Conservation (phyloP, 179 eudicot genomes). For the Spergularia azorica region DNA sequence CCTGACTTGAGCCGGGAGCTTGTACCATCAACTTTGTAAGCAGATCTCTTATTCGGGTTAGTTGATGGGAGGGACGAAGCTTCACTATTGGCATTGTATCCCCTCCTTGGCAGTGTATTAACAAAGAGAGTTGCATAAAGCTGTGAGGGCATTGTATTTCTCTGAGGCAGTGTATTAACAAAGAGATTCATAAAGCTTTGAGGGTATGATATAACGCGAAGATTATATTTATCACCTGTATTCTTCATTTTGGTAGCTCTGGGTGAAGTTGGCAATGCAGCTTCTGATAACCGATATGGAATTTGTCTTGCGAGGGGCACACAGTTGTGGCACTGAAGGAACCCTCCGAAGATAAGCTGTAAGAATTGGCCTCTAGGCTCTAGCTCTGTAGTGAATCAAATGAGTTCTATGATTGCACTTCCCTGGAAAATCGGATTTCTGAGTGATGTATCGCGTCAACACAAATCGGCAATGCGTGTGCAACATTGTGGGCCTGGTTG, state of each 20-base stretch:
- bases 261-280: slow-evolving; percentile 18
- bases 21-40: slow-evolving; percentile 17
- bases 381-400: neutral
- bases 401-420: neutral
- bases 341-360: neutral
- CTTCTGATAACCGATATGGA: neutral
- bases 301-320: neutral
- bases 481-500: no score
- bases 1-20: slow-evolving; percentile 5
- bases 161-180: no score
- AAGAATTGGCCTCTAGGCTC: neutral
- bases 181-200: no score
- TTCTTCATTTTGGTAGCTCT: slow-evolving; percentile 9
- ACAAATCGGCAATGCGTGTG: no score
- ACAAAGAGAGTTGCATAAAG: slow-evolving; percentile 16
- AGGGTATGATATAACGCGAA: slow-evolving; percentile 5
- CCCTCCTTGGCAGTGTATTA: neutral
- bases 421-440: no score
- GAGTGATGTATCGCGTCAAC: no score
- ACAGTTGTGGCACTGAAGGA: neutral
- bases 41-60: slow-evolving; percentile 1
- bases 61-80: slow-evolving; percentile 11
- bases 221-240: slow-evolving; percentile 11
- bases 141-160: neutral
- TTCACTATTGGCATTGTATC: neutral